These are phyloP conservation scores for Botrytis elliptica DNA, from an alignment of 2,329 filamentous ascomycete genomes.

Conservation along the genomic window DNA sequence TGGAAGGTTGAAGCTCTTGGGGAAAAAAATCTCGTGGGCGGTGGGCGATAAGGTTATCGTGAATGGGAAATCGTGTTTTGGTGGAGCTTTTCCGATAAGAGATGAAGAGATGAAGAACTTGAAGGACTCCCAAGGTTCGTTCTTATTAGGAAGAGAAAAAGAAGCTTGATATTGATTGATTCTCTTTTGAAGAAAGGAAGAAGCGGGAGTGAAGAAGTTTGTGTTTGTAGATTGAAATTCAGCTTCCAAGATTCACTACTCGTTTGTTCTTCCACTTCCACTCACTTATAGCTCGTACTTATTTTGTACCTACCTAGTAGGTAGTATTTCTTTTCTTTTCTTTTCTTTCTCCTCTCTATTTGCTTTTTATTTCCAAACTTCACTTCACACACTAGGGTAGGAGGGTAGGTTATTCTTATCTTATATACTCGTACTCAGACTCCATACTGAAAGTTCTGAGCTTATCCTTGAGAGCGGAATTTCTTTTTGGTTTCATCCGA, in stretches of 20 bases:
- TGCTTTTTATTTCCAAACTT: neutral
- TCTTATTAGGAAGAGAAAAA: neutral
- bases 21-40: neutral
- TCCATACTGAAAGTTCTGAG: neutral
- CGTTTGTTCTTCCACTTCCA: neutral
- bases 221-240: too few relatives aligned
- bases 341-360: neutral
- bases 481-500: neutral
- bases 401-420: neutral
- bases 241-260: too few relatives aligned
- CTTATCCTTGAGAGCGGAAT: neutral
- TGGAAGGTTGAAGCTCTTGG: constrained; percentile 2
- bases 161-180: neutral
- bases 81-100: neutral
- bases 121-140: neutral
- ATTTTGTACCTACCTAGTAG: too few relatives aligned
- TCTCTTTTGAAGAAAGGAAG: neutral
- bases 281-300: neutral
- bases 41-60: neutral
- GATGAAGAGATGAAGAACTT: neutral
- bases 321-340: neutral
- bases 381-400: neutral
- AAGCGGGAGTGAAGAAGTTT: neutral
- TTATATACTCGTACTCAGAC: too few relatives aligned
- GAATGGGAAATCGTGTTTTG: neutral